Evolutionary conservation across 2,329 filamentous ascomycete species (phyloP), one percentile per base, ranked within the genome.

Genomic region (Fusarium mangiferae): DNA sequence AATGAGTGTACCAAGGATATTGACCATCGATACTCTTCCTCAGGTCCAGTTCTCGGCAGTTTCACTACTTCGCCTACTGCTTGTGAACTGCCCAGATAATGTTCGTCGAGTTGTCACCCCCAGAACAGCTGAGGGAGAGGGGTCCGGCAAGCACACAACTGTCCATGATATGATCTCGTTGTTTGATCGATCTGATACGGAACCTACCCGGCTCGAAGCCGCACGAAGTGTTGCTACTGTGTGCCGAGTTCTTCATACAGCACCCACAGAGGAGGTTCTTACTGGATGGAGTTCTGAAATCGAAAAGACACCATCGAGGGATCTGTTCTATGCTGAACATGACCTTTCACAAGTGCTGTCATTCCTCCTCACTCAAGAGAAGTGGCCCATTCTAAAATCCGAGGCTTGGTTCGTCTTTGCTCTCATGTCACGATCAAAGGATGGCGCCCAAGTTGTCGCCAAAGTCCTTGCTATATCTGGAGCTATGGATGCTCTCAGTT

Each of bases 351-450:
- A 81, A 13, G 81, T 85, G 0, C 82, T 92, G 12, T 77, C 84
- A 3, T 89, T 86, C 73, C 84, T 92, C 33, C 82, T 90, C 30
- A 85, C 83, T 5, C 90, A 92, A 76, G 81, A 80, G 7, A 90
- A 89, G 72, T 92, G 89, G 84, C 88, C 89, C 0, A 83, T 87
- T 5, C 82, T 92, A 6, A 85, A 88, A 24, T 90, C 89, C 44
- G 90, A 92, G 77, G 85, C 87, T 6, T 89, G 90, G 86, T 91
- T 92, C 70, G 86, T 90, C 11, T 84, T 91, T 58, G 90, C 90
- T 6, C 84, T 92, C 39, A 88, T 91, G 85, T 85, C 86, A 45
- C 85, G 89, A 35, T 85, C 86, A 4, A 63, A 77, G 4, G 85
- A 88, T 41, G 89, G 89, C 13, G 86, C 87, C 5, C 75, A 79